These are phyloP conservation scores for Pseudonectria foliicola DNA, from an alignment of 2,329 filamentous ascomycete species.

Conservation along the genomic window DNA sequence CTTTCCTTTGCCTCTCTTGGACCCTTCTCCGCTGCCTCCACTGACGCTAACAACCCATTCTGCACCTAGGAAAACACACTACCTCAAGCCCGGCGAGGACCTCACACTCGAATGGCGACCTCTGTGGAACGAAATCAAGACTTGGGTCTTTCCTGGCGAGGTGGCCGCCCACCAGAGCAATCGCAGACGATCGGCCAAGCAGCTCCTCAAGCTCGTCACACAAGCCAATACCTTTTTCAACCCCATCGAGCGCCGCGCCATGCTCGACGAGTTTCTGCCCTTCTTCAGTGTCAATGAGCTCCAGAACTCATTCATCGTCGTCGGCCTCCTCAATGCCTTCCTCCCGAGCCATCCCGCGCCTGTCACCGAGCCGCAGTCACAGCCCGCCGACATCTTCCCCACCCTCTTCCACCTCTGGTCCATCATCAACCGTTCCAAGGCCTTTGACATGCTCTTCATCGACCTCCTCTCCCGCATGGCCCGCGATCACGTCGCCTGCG, in stretches of 20 bases:
- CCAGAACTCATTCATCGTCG: slow-evolving; percentile 88
- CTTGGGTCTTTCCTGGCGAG: slow-evolving; percentile 80
- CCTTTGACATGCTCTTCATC: slow-evolving; percentile 78
- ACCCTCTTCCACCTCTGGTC: slow-evolving; percentile 98
- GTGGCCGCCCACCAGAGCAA: slow-evolving; percentile 57
- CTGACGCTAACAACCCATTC: slow-evolving; percentile 5
- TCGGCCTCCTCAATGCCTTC: slow-evolving; percentile 77
- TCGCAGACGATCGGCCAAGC: slow-evolving; percentile 50
- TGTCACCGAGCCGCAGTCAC: slow-evolving; percentile 63
- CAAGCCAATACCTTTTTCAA: slow-evolving; percentile 93
- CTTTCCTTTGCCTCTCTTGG: slow-evolving; percentile 4
- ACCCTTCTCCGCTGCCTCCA: slow-evolving; percentile 5
- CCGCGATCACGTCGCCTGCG: slow-evolving; percentile 69
- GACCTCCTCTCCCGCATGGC: slow-evolving; percentile 85
- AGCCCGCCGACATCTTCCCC: slow-evolving; percentile 81
- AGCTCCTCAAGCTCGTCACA: slow-evolving; percentile 79
- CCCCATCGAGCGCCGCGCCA: slow-evolving; percentile 72
- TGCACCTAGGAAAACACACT: slow-evolving; percentile 74
- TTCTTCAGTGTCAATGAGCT: slow-evolving; percentile 93
- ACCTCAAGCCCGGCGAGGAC: slow-evolving; percentile 83
- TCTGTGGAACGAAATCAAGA: slow-evolving; percentile 86
- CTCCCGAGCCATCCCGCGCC: slow-evolving; percentile 78
- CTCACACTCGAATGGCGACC: slow-evolving; percentile 90
- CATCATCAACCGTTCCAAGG: slow-evolving; percentile 80
- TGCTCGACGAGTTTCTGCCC: slow-evolving; percentile 72